Base-by-base conservation (phyloP, 331 rosid genomes). In the Erythrophleum ivorense region DNA sequence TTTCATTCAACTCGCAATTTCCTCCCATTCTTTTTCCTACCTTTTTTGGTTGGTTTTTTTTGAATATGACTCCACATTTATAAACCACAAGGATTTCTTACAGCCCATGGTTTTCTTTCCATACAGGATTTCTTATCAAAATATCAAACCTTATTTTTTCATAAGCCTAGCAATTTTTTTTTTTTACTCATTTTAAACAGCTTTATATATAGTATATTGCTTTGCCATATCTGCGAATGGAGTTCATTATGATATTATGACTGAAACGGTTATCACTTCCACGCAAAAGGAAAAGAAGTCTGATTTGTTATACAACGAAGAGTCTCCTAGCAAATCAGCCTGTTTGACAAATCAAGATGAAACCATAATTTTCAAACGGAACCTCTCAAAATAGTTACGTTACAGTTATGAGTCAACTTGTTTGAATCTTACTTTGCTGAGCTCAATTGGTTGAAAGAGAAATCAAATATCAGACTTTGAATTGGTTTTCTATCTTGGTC, bases 61-160 rank as follows among this genome's bases (percentile, higher is more conserved):
- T 50, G 71, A 78, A 45, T 60, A 21, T 46, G 65, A 65, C 60
- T 38, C 45, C 11, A 9, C n/a, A 14, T 29, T 52, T 53, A 9
- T 50, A 43, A 31, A 75, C 41, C 9, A 71, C 58, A 36, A 24
- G 34, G 24, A 36, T 13, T 40, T 57, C 36, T 68, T 46, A 6
- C 78, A 29, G 82, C 85, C 82, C 82, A 59, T 50, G 82, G 82
- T 82, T 82, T 82, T 52, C 50, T 54, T 58, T 14, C 7, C 50
- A 40, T 64, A 24, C 69, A 16, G 6, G 9, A 24, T 49, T 40
- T 53, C 58, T 24, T 46, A 24, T 48, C 21, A 70, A 46, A 24
- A 57, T 69, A 55, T 43, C 57, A 67, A 2, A 15, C 10, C 57
- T n/a, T 52, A 8, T 19, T 34, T 66, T 24, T 60, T 60, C n/a